Conservation (phyloP, 208 protist genomes). For the Trypanosoma theileri region DNA sequence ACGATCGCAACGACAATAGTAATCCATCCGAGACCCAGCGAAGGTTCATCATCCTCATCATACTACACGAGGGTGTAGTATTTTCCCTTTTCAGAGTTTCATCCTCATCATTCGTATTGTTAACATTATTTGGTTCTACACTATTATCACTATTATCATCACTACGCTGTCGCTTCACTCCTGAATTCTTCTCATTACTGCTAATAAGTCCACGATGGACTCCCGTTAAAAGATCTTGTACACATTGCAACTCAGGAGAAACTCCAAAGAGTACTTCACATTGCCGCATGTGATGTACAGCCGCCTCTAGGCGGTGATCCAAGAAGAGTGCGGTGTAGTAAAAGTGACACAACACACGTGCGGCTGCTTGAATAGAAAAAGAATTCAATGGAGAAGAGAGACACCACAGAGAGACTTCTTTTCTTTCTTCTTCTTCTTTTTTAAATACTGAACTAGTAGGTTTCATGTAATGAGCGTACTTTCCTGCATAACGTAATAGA, state of each 20-base stretch:
- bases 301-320: conserved; percentile 4
- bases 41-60: background rate
- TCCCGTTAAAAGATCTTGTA: conserved; percentile 13
- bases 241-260: conserved; percentile 18
- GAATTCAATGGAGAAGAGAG: conserved; percentile 27
- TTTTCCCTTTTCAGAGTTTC: no score
- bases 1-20: conserved; percentile 9
- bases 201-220: background rate
- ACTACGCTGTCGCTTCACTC: conserved; percentile 3
- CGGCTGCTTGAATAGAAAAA: conserved; percentile 18
- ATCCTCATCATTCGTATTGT: no score
- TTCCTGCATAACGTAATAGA: conserved; percentile 16
- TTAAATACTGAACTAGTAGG: background rate
- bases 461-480: conserved; percentile 10
- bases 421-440: no score
- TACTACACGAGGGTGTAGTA: no score
- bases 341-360: conserved; percentile 19
- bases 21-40: conserved; percentile 25
- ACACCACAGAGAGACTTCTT: conserved; percentile 2
- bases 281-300: conserved; percentile 14
- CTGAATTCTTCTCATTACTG: background rate
- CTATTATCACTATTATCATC: no score
- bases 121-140: no score
- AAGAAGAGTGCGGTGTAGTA: conserved; percentile 16
- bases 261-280: conserved; percentile 20